These are phyloP conservation scores for Leccinum subgranulosum DNA, from an alignment of 768 basidiomycete genomes.

Conservation along the genomic window DNA sequence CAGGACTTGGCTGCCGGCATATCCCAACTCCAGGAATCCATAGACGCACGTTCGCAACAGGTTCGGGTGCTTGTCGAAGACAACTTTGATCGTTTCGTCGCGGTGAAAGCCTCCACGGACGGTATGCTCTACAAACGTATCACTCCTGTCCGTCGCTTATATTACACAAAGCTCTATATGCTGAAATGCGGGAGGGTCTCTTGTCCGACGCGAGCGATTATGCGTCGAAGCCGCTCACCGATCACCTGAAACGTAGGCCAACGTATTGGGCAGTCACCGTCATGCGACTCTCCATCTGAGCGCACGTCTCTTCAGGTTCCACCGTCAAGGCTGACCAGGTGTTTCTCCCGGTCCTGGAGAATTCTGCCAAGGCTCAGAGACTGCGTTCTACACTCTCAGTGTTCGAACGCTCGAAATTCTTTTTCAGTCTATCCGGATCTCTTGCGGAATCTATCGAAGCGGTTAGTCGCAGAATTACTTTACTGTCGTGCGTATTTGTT, in stretches of 20 bases:
- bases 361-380: constrained; percentile 91
- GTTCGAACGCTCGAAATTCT: constrained; percentile 95
- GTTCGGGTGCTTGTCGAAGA: constrained; percentile 93
- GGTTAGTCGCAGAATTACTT: constrained; percentile 41
- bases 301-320: constrained; percentile 52
- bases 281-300: constrained; percentile 2
- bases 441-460: constrained; percentile 87
- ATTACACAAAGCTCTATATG: constrained; percentile 69
- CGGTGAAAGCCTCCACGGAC: constrained; percentile 96
- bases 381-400: constrained; percentile 90
- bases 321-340: constrained; percentile 92
- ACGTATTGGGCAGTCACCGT: not conserved
- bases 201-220: constrained; percentile 75
- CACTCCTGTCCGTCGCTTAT: constrained; percentile 1
- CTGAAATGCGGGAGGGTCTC: constrained; percentile 91
- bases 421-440: constrained; percentile 95
- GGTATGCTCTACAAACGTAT: constrained; percentile 45
- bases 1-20: constrained; percentile 85
- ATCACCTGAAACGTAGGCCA: constrained; percentile 77
- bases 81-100: constrained; percentile 97
- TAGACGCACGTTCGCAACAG: constrained; percentile 93
- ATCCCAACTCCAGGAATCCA: constrained; percentile 65
- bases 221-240: constrained; percentile 76
- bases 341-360: constrained; percentile 94
- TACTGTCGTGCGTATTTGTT: not conserved